Evolutionary conservation across 139 green algal genomes (phyloP), one percentile per base, ranked within the genome.

Genomic region (Trebouxia sp.): DNA sequence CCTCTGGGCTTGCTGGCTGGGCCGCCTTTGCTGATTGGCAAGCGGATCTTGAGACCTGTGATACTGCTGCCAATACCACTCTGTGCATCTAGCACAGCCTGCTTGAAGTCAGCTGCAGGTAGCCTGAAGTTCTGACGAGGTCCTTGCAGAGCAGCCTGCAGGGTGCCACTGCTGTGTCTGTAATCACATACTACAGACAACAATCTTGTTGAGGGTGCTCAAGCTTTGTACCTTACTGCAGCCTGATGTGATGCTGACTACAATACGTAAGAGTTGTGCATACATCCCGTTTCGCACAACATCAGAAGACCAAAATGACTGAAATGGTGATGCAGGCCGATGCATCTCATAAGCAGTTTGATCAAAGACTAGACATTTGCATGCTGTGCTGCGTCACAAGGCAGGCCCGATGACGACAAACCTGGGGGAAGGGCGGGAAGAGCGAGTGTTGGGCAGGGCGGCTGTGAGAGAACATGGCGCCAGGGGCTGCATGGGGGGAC

Each of bases 401-500:
- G 39, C 24, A 1, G 12, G 38, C 9, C n/a, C 28, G 10, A 12
- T 55, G 45, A 8, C 11, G 10, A 9, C 67, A 48, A 14, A 83
- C 67, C 48, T 79, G 76, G 0, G 87, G 85, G 58, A 88, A 87
- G 30, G 78, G 75, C 8, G 87, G 85, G 48, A 88, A 90, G 7
- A 81, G 42, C 0, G 80, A 69, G 62, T 79, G 80, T n/a, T 66
- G 45, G 38, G 83, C 37, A 8, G 79, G 66, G 50, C 85, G 74
- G 35, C 53, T 80, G 17, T 65, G 17, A 53, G 72, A 55, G 17
- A 65, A 62, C 14, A 67, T 47, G 7, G 38, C 37, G 11, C 65
- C 66, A 37, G 66, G 74, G 24, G 66, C 22, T 79, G 74, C 26
- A 32, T 43, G 74, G 5, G 12, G 17, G 30, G 26, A 55, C n/a